Percentiles rank a stretch among this genome's conserved stretches.
Evolutionary conservation across 352 stramenopile species (phyloP).

Genomic region (Phytophthora fragariae): DNA sequence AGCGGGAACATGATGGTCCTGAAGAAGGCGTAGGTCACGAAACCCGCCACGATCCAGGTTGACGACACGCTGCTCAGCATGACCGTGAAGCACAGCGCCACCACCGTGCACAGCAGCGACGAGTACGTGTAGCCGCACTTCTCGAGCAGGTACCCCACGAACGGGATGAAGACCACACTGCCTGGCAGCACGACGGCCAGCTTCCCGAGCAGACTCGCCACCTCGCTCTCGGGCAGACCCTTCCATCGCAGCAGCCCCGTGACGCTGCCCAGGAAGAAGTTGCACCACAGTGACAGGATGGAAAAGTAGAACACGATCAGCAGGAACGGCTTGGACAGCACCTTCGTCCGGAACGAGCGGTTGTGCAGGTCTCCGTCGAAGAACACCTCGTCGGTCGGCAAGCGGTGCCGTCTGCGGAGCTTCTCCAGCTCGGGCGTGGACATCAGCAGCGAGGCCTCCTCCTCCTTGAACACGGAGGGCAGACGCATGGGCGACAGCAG

Average conservation of each 20-base stretch:
- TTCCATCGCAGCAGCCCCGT: slow-evolving; percentile 66
- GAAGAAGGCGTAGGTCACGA: slow-evolving; percentile 83
- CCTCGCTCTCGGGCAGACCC: slow-evolving; percentile 45
- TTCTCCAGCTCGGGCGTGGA: slow-evolving; percentile 62
- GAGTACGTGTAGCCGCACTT: slow-evolving; percentile 70
- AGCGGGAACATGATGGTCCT: slow-evolving; percentile 86
- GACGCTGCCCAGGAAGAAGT: slow-evolving; percentile 85
- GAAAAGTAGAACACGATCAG: slow-evolving; percentile 80
- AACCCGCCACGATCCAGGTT: slow-evolving; percentile 59
- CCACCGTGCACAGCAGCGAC: slow-evolving; percentile 51
- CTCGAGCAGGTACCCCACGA: slow-evolving; percentile 81
- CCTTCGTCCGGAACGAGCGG: slow-evolving; percentile 71
- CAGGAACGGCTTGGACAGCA: slow-evolving; percentile 71
- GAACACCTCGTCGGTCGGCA: slow-evolving; percentile 44
- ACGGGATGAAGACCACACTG: slow-evolving; percentile 79
- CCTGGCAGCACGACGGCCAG: slow-evolving; percentile 71
- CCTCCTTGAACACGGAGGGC: slow-evolving; percentile 67
- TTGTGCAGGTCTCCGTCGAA: slow-evolving; percentile 53
- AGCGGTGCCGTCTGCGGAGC: slow-evolving; percentile 32
- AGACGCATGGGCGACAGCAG: slow-evolving; percentile 66
- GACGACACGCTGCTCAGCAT: slow-evolving; percentile 48
- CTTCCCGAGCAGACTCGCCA: slow-evolving; percentile 51
- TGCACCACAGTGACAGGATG: slow-evolving; percentile 80
- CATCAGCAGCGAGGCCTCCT: slow-evolving; percentile 53
- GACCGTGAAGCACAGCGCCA: slow-evolving; percentile 55